Evolutionary conservation across 2,329 filamentous ascomycete genomes (phyloP), one percentile per base, ranked within the genome.

Genomic region (Hypoxylon sp.): DNA sequence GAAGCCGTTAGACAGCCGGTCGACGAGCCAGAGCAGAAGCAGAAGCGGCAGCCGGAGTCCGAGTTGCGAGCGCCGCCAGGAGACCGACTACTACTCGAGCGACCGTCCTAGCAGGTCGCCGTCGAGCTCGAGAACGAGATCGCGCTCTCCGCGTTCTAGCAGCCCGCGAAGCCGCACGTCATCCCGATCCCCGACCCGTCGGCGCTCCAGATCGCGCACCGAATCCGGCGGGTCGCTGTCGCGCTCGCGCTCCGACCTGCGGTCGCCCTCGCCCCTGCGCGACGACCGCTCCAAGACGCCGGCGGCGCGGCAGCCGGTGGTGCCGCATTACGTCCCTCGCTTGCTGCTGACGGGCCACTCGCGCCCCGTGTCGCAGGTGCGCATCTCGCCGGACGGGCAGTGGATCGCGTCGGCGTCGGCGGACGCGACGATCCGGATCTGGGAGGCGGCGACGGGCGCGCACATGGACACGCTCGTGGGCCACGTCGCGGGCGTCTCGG

Each of bases 361-460:
- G 46, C 87, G 88, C 58, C 88, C 91, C 18, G 86, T 98, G 1
- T 90, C 93, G 2, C 88, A 91, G 50, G 91, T 96, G 45, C 90
- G 90, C 67, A 96, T 97, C 75, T 97, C 93, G 1, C 95, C 94
- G 0, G 89, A 97, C 75, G 92, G 92, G 4, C 84, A 85, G 26
- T 95, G 90, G 86, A 91, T 99, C 64, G 95, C 95, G 17, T 95
- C 90, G 62, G 90, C 89, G 48, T 96, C 92, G 27, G 92, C 94
- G 17, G 95, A 99, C 76, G 89, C 86, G 51, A 95, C 92, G 6
- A 85, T 97, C 71, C 96, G 95, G 75, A 88, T 98, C 57, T 99
- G 95, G 93, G 87, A 93, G 71, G 87, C 91, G 1, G 74, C 76
- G 0, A 93, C 89, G 0, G 94, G 93, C 43, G 83, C 82, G 53